Percentiles rank a stretch among this genome's conserved stretches.
Evolutionary conservation across 2,329 filamentous ascomycete genomes (phyloP).

Genomic region (Phymatotrichopsis omnivora): DNA sequence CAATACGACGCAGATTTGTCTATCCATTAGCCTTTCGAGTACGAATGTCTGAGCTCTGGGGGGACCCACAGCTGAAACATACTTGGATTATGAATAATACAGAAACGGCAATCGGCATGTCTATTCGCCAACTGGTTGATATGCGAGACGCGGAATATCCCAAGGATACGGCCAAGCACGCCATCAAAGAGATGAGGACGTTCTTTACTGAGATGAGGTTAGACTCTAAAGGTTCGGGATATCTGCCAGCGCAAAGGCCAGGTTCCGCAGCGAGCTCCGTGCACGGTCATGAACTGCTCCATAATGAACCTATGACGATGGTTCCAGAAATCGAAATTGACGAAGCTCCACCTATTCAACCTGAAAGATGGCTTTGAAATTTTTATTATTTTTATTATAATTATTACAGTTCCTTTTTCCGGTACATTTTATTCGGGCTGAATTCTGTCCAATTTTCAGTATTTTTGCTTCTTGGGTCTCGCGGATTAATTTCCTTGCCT

Average conservation of each 20-base stretch:
- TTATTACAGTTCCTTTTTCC: too few species aligned
- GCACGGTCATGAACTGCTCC: too few species aligned
- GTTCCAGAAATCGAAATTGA: too few species aligned
- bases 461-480: too few species aligned
- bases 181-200: slow-evolving; percentile 62
- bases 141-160: slow-evolving; percentile 55
- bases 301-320: too few species aligned
- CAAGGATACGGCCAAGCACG: slow-evolving; percentile 50
- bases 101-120: slow-evolving; percentile 63
- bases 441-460: too few species aligned
- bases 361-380: too few species aligned
- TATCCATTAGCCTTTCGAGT: slow-evolving; percentile 63
- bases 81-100: slow-evolving; percentile 82
- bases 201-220: slow-evolving; percentile 58
- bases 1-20: slow-evolving; percentile 55
- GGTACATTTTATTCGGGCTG: too few species aligned
- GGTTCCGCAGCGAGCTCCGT: too few species aligned
- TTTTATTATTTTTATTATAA: too few species aligned
- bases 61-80: slow-evolving; percentile 56
- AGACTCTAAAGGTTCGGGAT: slow-evolving; percentile 31
- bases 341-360: too few species aligned
- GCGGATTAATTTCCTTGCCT: too few species aligned
- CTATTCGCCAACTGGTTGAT: slow-evolving; percentile 69
- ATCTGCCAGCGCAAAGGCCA: slow-evolving; percentile 20
- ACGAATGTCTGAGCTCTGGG: slow-evolving; percentile 67